Base-by-base conservation (phyloP, 1,139 yeast genomes). In the Debaryomyces coudertii region DNA sequence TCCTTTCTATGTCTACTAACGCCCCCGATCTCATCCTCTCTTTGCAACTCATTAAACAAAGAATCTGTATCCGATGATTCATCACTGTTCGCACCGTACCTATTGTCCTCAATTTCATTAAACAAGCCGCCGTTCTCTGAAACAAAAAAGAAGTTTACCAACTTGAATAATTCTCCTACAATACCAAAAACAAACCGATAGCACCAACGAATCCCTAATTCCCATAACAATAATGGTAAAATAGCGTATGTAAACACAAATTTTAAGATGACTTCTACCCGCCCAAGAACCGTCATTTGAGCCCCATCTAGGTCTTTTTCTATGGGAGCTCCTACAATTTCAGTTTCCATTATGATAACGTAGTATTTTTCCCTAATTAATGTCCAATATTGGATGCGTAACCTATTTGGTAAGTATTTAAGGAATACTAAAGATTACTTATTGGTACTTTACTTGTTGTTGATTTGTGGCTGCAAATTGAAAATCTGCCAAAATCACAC, bases 381-480 rank as follows among this genome's bases (percentile, higher is more conserved):
- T 20, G 4, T 25, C 12, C 8, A 25, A 25, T 25, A n/a, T 25
- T 9, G 12, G 12, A 25, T 25, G 7, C 12, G 11, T 9, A 25
- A 25, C 28, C 28, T 25, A 25, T 25, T 25, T 25, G 12, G 4
- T 25, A 25, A n/a, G 11, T 9, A 4, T 25, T 25, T 8, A 25
- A 25, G 28, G 5, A 14, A 36, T 14, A 12, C 8, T 12, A 27
- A 25, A 7, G 18, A 25, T 16, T 28, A 20, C 28, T 4, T 18
- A 33, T 20, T 33, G 14, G 20, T n/a, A 12, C 15, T 16, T 18
- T n/a, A 15, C 14, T 20, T 7, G 20, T 33, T 8, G 4, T 18
- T 14, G 24, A 37, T 45, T 42, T 41, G 45, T 45, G 45, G 47
- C 43, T 45, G 47, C 45, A 45, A 45, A 43, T 23, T n/a, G 15